Evolutionary conservation across 2,329 filamentous ascomycete species (phyloP), one percentile per base, ranked within the genome.

Genomic region (Arthroderma sp.): DNA sequence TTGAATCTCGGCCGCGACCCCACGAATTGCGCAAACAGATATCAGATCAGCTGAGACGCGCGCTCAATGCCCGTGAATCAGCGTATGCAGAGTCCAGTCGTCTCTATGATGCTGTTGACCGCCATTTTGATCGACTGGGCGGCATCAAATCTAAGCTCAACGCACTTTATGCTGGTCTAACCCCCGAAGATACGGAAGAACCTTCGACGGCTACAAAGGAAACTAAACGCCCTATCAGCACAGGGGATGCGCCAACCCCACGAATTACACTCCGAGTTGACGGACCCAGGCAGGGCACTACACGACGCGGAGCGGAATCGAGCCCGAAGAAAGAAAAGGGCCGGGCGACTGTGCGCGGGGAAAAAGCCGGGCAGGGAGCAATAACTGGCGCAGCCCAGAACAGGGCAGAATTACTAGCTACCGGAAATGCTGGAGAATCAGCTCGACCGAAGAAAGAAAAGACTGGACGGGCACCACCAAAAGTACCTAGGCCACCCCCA

Each of bases 81-180:
- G 62, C 74, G 3, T 72, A 66, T 52, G 73, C 73, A 8, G 75
- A 78, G 58, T 71, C 75, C 5, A 67, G 66, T 49, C 69, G 75
- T 22, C 61, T 78, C 27, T 71, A 71, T 57, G 74, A 78, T 56
- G 71, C 74, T 36, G 70, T 75, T 5, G 68, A 77, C 56, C 70
- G 73, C 52, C 73, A 77, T 55, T 69, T 72, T 51, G 71, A 72
- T 51, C 70, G 76, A 39, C 60, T 81, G 40, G 70, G 69, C 42
- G 71, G 72, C 46, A 80, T 81, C 53, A 74, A 71, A 46, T 69
- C 71, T 53, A 81, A 80, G 61, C 69, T 81, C 15, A 70, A 78
- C 49, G 71, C 74, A 7, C 68, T 80, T 40, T 34, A 36, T 28
- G 32, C 32, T n/a, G 76, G 74, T 1, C 75, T 73, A 31, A 61